Evolutionary conservation across 768 basidiomycete genomes (phyloP), one percentile per base, ranked within the genome.

Genomic region (Boletellus emodensis): DNA sequence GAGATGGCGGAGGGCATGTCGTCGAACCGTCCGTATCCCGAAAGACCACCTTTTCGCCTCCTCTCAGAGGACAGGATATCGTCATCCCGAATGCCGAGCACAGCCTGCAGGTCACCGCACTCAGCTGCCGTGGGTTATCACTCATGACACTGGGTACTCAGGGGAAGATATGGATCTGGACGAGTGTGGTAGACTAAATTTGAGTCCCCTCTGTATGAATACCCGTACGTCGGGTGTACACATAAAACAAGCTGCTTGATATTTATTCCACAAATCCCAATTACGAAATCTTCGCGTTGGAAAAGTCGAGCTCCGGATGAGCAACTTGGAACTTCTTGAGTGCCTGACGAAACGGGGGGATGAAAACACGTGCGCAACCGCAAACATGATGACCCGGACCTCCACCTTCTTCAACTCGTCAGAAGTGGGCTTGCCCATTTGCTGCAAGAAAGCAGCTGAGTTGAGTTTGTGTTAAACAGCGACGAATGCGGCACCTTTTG

Each of bases 251-350:
- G 9, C 14, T 11, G 20, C 30, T 38, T 22, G 33, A 38, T 5
- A 2, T 34, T 22, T 9, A 39, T 40, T 26, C 36, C 7, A 40
- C 24, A 15, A 40, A 37, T 18, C 13, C n/a, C 41, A 6, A 15
- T 51, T 74, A 92, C 53, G 86, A 85, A 48, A 93, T 88, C 67
- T 92, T 92, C 10, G 90, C 93, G 12, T 94, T 85, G 24, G 88
- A 90, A 66, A 97, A 94, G 68, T 97, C 94, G 61, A 97, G 76
- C 67, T 97, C 94, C 1, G 94, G 94, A 67, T 97, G 94, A 35
- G 82, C 80, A 1, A 74, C 83, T 71, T 94, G 89, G 72, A 97
- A 96, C 68, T 87, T 94, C 71, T 84, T 82, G 50, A 98, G 71
- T 40, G 89, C 84, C 86, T 94, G 53, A 24, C 15, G 13, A 38